phyloP scores from a whole-genome alignment of 768 basidiomycete genomes.

The Macrolepiota dolichaula region DNA sequence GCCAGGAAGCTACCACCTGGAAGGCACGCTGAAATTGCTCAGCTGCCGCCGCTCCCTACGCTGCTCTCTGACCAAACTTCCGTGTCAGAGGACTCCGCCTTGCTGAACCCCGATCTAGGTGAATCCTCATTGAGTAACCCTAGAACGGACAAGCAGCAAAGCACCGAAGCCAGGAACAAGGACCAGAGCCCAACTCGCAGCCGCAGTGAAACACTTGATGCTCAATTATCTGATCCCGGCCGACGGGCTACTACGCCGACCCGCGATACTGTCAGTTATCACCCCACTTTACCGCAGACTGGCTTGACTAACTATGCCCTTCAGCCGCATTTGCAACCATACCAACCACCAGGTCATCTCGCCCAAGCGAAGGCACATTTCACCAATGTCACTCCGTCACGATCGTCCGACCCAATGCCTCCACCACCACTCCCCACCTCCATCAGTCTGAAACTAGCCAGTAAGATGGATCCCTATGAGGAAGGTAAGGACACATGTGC shows the following conservation, averaged over 20 bases:
- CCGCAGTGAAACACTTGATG: no score
- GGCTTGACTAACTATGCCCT: neutral
- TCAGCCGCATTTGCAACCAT: neutral
- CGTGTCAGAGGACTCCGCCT: no score
- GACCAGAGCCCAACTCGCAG: neutral
- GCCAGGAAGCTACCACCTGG: conserved; percentile 16
- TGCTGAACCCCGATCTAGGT: no score
- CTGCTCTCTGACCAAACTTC: neutral
- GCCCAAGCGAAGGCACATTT: neutral
- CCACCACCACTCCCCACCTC: neutral
- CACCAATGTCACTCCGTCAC: neutral
- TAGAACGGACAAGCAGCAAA: neutral
- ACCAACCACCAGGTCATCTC: neutral
- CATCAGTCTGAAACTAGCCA: neutral
- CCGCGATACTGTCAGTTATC: neutral
- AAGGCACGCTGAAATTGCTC: neutral
- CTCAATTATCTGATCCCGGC: neutral
- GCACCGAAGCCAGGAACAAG: neutral
- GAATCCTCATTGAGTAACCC: no score
- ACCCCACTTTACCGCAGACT: neutral
- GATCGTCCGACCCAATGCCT: neutral
- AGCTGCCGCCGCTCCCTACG: neutral
- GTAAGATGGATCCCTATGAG: conserved; percentile 23
- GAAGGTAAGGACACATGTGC: conserved; percentile 16
- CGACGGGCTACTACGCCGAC: neutral